Conservation (phyloP, 345 rosid genomes). For the Cochlearia excelsa region DNA sequence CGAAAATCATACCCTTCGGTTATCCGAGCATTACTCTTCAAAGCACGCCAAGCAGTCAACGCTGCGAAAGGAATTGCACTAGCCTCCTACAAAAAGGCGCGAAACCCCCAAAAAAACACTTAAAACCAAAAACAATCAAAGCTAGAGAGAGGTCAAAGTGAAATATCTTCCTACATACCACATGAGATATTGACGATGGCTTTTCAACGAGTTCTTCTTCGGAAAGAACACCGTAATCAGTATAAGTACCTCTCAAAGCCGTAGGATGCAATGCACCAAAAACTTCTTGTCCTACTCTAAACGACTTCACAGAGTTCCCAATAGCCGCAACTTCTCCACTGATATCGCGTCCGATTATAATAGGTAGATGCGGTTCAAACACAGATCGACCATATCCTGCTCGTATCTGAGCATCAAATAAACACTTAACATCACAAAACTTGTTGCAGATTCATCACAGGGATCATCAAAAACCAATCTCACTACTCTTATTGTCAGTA, state of each 20-base stretch:
- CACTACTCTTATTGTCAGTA: background rate
- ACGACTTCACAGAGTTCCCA: slow-evolving; percentile 60
- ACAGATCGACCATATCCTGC: slow-evolving; percentile 97
- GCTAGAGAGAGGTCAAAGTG: slow-evolving; percentile 8
- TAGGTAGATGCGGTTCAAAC: slow-evolving; percentile 77
- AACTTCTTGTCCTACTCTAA: slow-evolving; percentile 78
- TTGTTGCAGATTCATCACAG: background rate
- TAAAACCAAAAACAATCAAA: background rate
- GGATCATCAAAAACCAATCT: background rate
- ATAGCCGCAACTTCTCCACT: slow-evolving; percentile 89
- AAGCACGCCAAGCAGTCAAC: slow-evolving; percentile 94
- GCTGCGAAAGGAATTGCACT: slow-evolving; percentile 95
- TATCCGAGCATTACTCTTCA: slow-evolving; percentile 84
- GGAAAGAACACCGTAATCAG: slow-evolving; percentile 78
- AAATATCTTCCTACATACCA: slow-evolving; percentile 41
- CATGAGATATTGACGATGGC: slow-evolving; percentile 73
- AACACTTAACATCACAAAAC: background rate
- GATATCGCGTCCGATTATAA: slow-evolving; percentile 86
- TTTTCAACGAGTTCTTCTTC: slow-evolving; percentile 74
- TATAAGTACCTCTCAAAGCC: slow-evolving; percentile 86
- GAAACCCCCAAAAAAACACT: no score
- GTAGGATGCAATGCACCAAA: slow-evolving; percentile 99
- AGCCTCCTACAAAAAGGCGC: slow-evolving; percentile 59
- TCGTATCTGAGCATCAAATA: slow-evolving; percentile 61
- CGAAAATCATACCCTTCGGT: slow-evolving; percentile 63